These are phyloP conservation scores for Hypoxylon rubiginosum DNA, from an alignment of 2,329 filamentous ascomycete genomes.

Conservation along the genomic window DNA sequence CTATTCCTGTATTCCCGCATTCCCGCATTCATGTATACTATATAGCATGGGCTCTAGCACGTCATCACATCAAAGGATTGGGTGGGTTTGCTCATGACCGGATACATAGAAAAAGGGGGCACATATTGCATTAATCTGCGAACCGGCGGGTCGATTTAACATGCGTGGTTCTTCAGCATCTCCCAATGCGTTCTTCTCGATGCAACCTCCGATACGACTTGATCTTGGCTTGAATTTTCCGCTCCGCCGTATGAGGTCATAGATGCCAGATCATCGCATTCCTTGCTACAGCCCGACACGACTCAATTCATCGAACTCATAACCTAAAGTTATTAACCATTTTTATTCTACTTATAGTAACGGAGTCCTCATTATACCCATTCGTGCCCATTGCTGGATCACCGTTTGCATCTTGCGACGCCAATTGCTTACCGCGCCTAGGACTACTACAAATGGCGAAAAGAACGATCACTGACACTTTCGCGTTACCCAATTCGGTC, in stretches of 20 bases:
- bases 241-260: background rate
- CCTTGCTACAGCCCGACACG: background rate
- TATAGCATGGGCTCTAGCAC: constrained; percentile 1
- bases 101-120: background rate
- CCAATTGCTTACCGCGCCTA: background rate
- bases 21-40: constrained; percentile 1
- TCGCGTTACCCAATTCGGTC: constrained; percentile 64
- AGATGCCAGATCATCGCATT: background rate
- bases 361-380: background rate
- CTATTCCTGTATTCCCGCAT: background rate
- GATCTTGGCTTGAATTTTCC: background rate
- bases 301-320: background rate
- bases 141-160: background rate
- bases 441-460: background rate
- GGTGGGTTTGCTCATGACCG: background rate
- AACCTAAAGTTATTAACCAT: background rate
- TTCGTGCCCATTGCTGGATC: too few species aligned
- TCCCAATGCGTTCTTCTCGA: background rate
- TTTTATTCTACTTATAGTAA: background rate
- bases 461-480: constrained; percentile 57
- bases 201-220: background rate
- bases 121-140: background rate
- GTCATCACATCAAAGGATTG: background rate
- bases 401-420: too few species aligned
- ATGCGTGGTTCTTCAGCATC: background rate